Evolutionary conservation across 805 yeast genomes (phyloP).

Genomic region (Kodamaea neixiangensis): DNA sequence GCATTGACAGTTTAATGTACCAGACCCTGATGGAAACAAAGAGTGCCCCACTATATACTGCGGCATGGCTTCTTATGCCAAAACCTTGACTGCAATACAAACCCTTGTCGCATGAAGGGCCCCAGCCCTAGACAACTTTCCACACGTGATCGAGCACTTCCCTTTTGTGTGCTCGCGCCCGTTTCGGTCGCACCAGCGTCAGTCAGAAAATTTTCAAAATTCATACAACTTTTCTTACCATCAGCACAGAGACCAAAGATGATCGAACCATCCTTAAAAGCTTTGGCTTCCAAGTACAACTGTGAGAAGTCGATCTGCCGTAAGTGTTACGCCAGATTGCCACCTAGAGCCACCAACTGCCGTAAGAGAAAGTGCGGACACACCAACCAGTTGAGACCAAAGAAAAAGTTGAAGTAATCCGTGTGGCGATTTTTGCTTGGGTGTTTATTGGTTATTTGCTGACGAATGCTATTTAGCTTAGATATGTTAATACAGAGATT

Average conservation of each 20-base stretch:
- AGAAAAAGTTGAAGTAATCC: constrained; percentile 96
- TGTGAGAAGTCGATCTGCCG: constrained; percentile 99
- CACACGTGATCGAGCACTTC: constrained; percentile 8
- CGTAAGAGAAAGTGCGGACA: constrained; percentile 99
- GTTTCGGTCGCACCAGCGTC: background rate
- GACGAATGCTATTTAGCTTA: constrained; percentile 9
- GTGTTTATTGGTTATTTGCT: background rate
- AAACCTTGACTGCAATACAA: too few species aligned
- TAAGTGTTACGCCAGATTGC: constrained; percentile 99
- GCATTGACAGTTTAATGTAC: too few species aligned
- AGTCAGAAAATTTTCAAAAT: constrained; percentile 9
- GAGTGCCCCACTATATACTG: too few species aligned
- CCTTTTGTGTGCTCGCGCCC: constrained; percentile 1
- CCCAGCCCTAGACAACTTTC: background rate
- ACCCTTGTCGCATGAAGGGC: too few species aligned
- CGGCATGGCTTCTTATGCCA: too few species aligned
- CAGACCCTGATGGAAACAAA: too few species aligned
- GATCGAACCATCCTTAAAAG: constrained; percentile 99
- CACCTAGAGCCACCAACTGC: constrained; percentile 99
- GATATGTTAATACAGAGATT: constrained; percentile 11
- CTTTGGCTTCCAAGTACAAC: constrained; percentile 99
- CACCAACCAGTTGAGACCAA: constrained; percentile 99
- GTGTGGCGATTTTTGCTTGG: constrained; percentile 9
- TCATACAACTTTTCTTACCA: constrained; percentile 6
- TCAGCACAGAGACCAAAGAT: constrained; percentile 39